phyloP scores from a whole-genome alignment of 2,329 filamentous ascomycete species.

The Ophiostoma sp. region DNA sequence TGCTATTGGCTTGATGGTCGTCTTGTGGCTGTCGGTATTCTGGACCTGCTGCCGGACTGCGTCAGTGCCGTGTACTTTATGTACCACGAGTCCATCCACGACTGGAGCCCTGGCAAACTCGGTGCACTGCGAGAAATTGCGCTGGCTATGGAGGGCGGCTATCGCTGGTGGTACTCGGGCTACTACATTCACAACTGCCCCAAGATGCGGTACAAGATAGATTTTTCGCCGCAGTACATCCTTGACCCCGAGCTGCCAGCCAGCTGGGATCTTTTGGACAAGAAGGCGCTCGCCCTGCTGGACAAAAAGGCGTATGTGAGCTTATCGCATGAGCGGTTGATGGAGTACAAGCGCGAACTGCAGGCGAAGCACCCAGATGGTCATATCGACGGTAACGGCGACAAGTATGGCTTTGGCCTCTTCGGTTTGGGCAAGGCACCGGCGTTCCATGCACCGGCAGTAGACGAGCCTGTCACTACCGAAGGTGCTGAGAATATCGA shows the following conservation, averaged over 20 bases:
- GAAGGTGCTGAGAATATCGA: not conserved
- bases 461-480: not conserved
- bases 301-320: conserved; percentile 60
- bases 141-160: conserved; percentile 67
- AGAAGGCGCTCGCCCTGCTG: conserved; percentile 49
- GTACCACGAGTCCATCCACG: conserved; percentile 73
- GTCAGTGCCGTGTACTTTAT: conserved; percentile 84
- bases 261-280: conserved; percentile 61
- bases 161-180: conserved; percentile 76
- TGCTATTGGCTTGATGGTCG: conserved; percentile 77
- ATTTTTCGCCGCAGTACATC: conserved; percentile 73
- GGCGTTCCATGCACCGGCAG: not conserved
- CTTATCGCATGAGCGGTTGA: conserved; percentile 38
- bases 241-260: conserved; percentile 65
- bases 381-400: not conserved
- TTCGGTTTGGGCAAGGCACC: not conserved
- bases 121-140: conserved; percentile 72
- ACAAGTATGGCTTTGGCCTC: conserved; percentile 30
- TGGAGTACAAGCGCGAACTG: conserved; percentile 33
- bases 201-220: conserved; percentile 85
- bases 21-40: conserved; percentile 72
- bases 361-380: conserved; percentile 29
- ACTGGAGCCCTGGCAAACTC: conserved; percentile 71
- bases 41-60: conserved; percentile 73
- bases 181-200: conserved; percentile 79